A percentile compares a stretch with the other conserved stretches of the same genome.
Evolutionary conservation across 331 rosid genomes (phyloP).

Genomic region (Cucumis variabilis): DNA sequence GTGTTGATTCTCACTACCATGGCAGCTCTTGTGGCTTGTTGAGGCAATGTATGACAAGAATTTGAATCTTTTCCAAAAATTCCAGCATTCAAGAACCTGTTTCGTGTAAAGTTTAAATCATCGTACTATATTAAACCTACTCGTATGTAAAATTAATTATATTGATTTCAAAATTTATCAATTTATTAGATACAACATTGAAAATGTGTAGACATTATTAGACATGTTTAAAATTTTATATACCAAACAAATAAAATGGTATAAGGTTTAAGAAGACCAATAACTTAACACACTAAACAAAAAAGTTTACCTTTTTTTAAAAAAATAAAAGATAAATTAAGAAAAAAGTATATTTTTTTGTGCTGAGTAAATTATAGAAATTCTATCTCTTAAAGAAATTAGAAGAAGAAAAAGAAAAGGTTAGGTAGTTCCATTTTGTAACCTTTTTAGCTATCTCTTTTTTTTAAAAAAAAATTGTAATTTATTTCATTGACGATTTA

Average conservation of each 20-base stretch:
- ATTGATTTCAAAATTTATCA: not conserved
- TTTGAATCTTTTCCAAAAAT: constrained; percentile 73
- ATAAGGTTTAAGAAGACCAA: not conserved
- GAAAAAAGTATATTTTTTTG: not conserved
- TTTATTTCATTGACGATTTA: no score
- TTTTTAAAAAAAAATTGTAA: no score
- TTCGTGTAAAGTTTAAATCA: not conserved
- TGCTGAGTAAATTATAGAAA: not conserved
- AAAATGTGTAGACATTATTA: no score
- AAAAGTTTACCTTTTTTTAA: not conserved
- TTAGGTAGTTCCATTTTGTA: not conserved
- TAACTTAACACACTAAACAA: not conserved
- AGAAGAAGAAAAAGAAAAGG: no score
- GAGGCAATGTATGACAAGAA: constrained; percentile 63
- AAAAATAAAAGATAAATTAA: not conserved
- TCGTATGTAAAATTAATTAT: no score
- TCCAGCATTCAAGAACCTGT: constrained; percentile 89
- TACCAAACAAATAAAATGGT: not conserved
- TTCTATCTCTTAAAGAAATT: not conserved
- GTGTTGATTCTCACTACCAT: constrained; percentile 92
- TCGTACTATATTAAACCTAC: not conserved
- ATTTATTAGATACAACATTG: not conserved
- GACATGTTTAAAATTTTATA: no score
- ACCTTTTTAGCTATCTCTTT: not conserved
- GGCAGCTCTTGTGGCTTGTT: constrained; percentile 80